These are phyloP conservation scores for Arthrinium phaeospermum DNA, from an alignment of 2,329 filamentous ascomycete genomes.

Conservation along the genomic window DNA sequence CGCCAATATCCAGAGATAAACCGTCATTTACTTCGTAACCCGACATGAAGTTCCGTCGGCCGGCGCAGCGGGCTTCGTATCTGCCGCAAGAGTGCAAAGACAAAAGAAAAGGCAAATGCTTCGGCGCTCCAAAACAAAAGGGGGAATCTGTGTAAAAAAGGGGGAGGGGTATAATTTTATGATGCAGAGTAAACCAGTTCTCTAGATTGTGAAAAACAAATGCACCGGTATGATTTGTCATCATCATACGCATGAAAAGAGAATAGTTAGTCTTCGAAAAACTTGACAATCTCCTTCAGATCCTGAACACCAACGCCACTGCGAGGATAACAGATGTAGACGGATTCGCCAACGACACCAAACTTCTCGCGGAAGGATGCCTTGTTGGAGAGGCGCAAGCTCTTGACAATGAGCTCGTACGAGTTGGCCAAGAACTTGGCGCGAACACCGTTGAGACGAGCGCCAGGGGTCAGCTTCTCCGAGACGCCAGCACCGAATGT, in stretches of 20 bases:
- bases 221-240: not conserved
- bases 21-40: not conserved
- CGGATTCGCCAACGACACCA: conserved; percentile 80
- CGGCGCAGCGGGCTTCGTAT: not conserved
- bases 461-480: conserved; percentile 74
- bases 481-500: conserved; percentile 89
- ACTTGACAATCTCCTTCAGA: conserved; percentile 84
- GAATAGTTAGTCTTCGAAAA: conserved; percentile 71
- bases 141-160: not conserved
- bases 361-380: conserved; percentile 91
- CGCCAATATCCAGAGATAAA: not conserved
- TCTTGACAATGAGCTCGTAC: conserved; percentile 78
- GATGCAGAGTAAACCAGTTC: conserved; percentile 11
- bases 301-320: conserved; percentile 83
- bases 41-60: not conserved
- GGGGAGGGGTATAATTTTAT: conserved; percentile 5
- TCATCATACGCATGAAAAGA: not conserved
- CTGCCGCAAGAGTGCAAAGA: not conserved
- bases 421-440: conserved; percentile 82
- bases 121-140: not conserved
- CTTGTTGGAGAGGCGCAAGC: conserved; percentile 83
- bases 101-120: not conserved
- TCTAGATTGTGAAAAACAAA: conserved; percentile 2
- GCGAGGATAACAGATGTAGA: conserved; percentile 89
- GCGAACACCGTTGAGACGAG: conserved; percentile 80